phyloP scores from a whole-genome alignment of 2,329 filamentous ascomycete genomes.

The Escovopsis sp. region DNA sequence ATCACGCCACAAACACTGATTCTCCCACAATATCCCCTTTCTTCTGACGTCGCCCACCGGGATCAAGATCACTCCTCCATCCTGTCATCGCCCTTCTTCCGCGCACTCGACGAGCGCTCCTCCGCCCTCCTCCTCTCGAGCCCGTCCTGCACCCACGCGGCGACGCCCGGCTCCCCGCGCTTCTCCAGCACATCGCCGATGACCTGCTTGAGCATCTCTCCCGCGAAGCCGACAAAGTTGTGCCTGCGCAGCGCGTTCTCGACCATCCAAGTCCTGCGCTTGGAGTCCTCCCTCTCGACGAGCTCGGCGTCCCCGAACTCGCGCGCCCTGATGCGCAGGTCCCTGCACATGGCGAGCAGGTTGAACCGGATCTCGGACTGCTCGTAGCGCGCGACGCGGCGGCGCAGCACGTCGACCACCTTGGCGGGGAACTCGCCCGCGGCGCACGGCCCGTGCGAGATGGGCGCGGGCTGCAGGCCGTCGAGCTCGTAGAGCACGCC shows the following conservation, averaged over 20 bases:
- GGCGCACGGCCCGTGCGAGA: conserved; percentile 66
- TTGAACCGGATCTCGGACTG: conserved; percentile 88
- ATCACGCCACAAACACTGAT: too few relatives aligned
- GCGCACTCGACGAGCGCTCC: conserved; percentile 20
- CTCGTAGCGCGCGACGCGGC: conserved; percentile 74
- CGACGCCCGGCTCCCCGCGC: conserved; percentile 49
- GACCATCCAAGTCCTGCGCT: conserved; percentile 78
- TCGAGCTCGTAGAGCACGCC: conserved; percentile 85
- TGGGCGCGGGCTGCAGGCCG: conserved; percentile 83
- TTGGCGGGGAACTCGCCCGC: conserved; percentile 51
- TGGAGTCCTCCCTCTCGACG: conserved; percentile 65
- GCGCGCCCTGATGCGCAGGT: conserved; percentile 60
- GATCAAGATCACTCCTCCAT: conserved; percentile 19
- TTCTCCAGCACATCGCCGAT: conserved; percentile 57
- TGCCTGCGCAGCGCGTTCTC: conserved; percentile 86
- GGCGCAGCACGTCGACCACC: conserved; percentile 75
- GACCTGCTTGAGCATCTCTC: conserved; percentile 78
- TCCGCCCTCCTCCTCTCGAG: conserved; percentile 37
- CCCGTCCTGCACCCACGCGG: conserved; percentile 57
- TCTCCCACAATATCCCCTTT: too few relatives aligned
- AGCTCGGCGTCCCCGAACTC: conserved; percentile 73
- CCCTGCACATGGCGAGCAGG: conserved; percentile 78
- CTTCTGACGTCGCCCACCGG: too few relatives aligned
- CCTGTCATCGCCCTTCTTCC: conserved; percentile 25
- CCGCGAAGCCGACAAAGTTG: conserved; percentile 94